These are phyloP conservation scores for Pythium monospermum DNA, from an alignment of 352 stramenopile species.

Conservation along the genomic window DNA sequence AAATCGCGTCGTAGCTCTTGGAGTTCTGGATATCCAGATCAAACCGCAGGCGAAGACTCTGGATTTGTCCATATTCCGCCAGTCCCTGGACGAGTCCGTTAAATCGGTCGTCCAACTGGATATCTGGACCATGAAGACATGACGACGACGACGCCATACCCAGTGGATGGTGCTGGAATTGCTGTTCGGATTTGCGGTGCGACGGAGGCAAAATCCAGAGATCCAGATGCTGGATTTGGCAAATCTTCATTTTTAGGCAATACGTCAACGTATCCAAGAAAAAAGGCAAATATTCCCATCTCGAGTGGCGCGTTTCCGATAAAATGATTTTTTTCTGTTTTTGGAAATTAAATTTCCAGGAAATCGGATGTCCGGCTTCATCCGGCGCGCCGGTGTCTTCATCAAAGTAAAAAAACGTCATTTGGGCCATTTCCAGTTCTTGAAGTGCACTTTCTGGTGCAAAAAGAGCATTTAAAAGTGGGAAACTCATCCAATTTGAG, in stretches of 20 bases:
- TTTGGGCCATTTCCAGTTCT: slow-evolving; percentile 29
- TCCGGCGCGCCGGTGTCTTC: neutral
- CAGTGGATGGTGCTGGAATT: neutral
- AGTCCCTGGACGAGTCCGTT: slow-evolving; percentile 22
- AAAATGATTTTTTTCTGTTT: slow-evolving; percentile 34
- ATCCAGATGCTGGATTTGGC: slow-evolving; percentile 51
- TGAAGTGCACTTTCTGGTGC: slow-evolving; percentile 40
- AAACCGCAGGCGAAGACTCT: slow-evolving; percentile 20
- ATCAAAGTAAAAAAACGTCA: slow-evolving; percentile 30
- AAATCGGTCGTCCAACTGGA: slow-evolving; percentile 17
- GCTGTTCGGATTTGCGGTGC: slow-evolving; percentile 8
- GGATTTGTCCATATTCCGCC: slow-evolving; percentile 22
- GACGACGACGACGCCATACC: neutral
- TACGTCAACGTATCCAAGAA: slow-evolving; percentile 37
- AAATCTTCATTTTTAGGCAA: slow-evolving; percentile 43
- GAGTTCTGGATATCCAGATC: slow-evolving; percentile 14
- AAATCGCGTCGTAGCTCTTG: slow-evolving; percentile 16
- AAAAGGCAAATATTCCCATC: slow-evolving; percentile 27
- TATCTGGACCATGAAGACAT: neutral
- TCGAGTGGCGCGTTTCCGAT: slow-evolving; percentile 29
- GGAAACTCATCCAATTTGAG: slow-evolving; percentile 46
- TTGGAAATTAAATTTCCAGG: slow-evolving; percentile 48
- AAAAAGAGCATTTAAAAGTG: slow-evolving; percentile 56
- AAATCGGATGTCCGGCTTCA: slow-evolving; percentile 2
- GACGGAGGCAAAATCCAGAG: slow-evolving; percentile 19